phyloP scores from a whole-genome alignment of 2,329 filamentous ascomycete genomes.

The Sarocladium strictum region DNA sequence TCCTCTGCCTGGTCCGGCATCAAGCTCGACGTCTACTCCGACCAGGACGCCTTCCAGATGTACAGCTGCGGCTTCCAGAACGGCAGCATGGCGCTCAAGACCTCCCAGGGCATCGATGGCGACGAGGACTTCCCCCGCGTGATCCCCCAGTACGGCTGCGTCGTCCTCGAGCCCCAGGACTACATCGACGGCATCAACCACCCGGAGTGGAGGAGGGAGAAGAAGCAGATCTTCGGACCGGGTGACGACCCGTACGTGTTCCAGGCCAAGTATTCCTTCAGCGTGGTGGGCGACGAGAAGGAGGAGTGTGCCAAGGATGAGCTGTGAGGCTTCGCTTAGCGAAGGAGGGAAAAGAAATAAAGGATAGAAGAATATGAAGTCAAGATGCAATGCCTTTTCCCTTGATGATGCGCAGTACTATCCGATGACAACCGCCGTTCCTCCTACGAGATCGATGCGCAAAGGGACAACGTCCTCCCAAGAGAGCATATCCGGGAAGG shows the following conservation, averaged over 20 bases:
- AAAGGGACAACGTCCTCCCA: no score
- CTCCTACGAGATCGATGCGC: no score
- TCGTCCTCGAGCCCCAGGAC: conserved; percentile 89
- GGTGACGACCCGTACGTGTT: conserved; percentile 56
- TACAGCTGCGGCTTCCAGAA: conserved; percentile 78
- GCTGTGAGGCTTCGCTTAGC: not conserved
- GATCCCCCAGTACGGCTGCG: conserved; percentile 71
- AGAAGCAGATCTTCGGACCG: conserved; percentile 54
- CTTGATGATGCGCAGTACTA: conserved; percentile 3
- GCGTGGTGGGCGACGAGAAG: conserved; percentile 31
- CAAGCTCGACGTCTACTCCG: conserved; percentile 70
- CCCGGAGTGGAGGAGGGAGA: conserved; percentile 71
- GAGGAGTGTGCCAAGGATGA: conserved; percentile 8
- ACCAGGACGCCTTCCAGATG: conserved; percentile 84
- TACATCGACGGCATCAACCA: conserved; percentile 94
- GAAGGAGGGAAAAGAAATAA: not conserved
- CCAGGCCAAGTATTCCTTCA: conserved; percentile 56
- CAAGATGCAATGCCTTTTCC: not conserved
- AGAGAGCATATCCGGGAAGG: no score
- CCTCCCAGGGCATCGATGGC: conserved; percentile 58
- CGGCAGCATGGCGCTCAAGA: conserved; percentile 63
- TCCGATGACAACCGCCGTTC: not conserved
- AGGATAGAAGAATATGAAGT: not conserved
- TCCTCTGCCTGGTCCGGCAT: conserved; percentile 76
- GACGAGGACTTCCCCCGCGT: conserved; percentile 49